These are phyloP conservation scores for Arachis monticola DNA, from an alignment of 331 rosid genomes.

Conservation along the genomic window DNA sequence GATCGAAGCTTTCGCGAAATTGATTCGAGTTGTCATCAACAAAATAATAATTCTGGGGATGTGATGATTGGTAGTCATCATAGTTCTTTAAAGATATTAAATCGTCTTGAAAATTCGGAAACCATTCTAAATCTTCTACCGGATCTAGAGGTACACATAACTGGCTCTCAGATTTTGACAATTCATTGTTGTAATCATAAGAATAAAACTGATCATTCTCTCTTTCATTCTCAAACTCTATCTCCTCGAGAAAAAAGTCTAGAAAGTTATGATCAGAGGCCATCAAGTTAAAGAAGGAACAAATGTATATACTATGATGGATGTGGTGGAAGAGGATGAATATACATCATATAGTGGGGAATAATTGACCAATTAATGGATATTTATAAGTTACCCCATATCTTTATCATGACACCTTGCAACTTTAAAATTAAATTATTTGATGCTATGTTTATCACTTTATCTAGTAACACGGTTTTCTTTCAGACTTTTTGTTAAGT, in stretches of 20 bases:
- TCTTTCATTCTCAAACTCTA: neutral
- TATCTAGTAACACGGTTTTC: too few relatives aligned
- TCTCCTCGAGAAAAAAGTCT: neutral
- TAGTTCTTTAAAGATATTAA: neutral
- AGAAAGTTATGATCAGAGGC: neutral
- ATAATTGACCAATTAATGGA: neutral
- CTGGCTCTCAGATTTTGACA: neutral
- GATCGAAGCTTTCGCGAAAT: neutral
- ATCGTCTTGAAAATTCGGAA: neutral
- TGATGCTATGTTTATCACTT: too few relatives aligned
- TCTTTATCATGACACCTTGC: too few relatives aligned
- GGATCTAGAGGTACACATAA: neutral
- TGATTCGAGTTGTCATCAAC: too few relatives aligned
- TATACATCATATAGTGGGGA: neutral
- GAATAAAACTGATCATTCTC: too few relatives aligned
- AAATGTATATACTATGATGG: neutral
- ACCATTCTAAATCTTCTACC: constrained; percentile 3
- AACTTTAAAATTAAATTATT: too few relatives aligned
- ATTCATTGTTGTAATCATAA: neutral
- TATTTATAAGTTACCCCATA: neutral
- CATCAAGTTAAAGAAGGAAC: neutral
- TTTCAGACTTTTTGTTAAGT: too few relatives aligned
- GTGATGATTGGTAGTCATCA: too few relatives aligned
- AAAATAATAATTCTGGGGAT: too few relatives aligned
- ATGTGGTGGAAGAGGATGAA: neutral